A percentile compares a stretch with the other conserved stretches of the same genome.
These are phyloP conservation scores for Ochromonas danica DNA, from an alignment of 108 stramenopile species.

Conservation along the genomic window DNA sequence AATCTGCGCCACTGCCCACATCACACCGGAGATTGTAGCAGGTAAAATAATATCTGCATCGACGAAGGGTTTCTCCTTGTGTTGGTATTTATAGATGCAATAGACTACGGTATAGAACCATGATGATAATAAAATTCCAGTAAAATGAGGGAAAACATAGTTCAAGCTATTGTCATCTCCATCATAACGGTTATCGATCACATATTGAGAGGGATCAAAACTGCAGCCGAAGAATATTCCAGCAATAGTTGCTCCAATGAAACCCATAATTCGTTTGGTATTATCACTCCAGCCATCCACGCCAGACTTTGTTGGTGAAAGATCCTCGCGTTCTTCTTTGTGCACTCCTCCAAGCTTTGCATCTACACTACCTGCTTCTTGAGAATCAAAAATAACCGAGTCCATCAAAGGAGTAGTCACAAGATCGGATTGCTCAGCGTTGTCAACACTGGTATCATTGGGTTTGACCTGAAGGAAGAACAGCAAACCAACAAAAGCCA, in stretches of 20 bases:
- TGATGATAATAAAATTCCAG: constrained; percentile 41
- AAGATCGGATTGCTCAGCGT: background rate
- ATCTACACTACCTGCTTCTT: background rate
- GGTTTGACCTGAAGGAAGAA: background rate
- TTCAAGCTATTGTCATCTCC: constrained; percentile 20
- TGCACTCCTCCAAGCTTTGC: background rate
- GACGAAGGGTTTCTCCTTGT: constrained; percentile 8
- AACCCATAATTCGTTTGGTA: constrained; percentile 7
- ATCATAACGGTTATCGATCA: constrained; percentile 37
- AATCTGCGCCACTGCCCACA: constrained; percentile 44
- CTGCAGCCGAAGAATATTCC: constrained; percentile 42
- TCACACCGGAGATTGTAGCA: constrained; percentile 34
- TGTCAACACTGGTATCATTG: constrained; percentile 18
- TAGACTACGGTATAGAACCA: constrained; percentile 34
- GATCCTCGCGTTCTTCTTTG: background rate
- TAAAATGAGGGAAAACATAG: constrained; percentile 43
- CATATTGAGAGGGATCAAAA: constrained; percentile 47
- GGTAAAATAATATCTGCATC: constrained; percentile 26
- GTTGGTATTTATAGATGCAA: background rate
- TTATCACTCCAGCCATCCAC: background rate
- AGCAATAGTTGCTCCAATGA: constrained; percentile 23
- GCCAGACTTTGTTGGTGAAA: background rate
- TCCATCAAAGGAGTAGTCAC: background rate
- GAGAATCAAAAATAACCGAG: background rate
- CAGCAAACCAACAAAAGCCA: constrained; percentile 35